Conservation (phyloP, 805 yeast genomes). For the Teunomyces barrocoloradensis region DNA sequence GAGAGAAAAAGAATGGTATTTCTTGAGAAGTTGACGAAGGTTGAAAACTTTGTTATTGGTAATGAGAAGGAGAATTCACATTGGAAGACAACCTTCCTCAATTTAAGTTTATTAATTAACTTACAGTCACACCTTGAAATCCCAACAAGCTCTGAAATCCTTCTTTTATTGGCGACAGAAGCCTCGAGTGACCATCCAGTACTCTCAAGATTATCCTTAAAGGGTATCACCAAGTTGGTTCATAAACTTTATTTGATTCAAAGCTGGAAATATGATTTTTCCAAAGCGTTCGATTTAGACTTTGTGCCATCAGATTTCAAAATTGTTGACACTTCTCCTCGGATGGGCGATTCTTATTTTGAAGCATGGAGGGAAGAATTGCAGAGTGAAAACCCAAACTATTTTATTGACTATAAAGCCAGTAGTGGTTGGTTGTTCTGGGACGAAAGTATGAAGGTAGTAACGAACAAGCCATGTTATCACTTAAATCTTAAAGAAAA, state of each 20-base stretch:
- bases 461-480: slow-evolving; percentile 30
- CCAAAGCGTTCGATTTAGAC: slow-evolving; percentile 40
- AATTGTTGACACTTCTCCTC: slow-evolving; percentile 41
- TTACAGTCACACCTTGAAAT: slow-evolving; percentile 56
- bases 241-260: slow-evolving; percentile 47
- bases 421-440: slow-evolving; percentile 73
- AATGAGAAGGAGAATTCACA: slow-evolving; percentile 34
- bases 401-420: slow-evolving; percentile 56
- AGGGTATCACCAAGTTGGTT: slow-evolving; percentile 51
- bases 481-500: slow-evolving; percentile 30
- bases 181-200: slow-evolving; percentile 68
- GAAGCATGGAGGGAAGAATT: slow-evolving; percentile 51
- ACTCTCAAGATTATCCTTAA: slow-evolving; percentile 56
- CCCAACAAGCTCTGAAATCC: slow-evolving; percentile 34
- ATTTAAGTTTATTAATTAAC: slow-evolving; percentile 48
- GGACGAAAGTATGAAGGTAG: slow-evolving; percentile 55
- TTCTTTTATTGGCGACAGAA: slow-evolving; percentile 44
- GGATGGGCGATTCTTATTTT: slow-evolving; percentile 32
- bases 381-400: slow-evolving; percentile 46
- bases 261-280: slow-evolving; percentile 45
- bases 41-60: slow-evolving; percentile 38
- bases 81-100: slow-evolving; percentile 57
- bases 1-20: slow-evolving; percentile 50
- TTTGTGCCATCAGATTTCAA: slow-evolving; percentile 34
- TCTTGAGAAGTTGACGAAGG: slow-evolving; percentile 35